Percentiles rank a stretch among this genome's conserved stretches.
phyloP scores from a whole-genome alignment of 805 yeast species.

The Candida palmyrensis region DNA sequence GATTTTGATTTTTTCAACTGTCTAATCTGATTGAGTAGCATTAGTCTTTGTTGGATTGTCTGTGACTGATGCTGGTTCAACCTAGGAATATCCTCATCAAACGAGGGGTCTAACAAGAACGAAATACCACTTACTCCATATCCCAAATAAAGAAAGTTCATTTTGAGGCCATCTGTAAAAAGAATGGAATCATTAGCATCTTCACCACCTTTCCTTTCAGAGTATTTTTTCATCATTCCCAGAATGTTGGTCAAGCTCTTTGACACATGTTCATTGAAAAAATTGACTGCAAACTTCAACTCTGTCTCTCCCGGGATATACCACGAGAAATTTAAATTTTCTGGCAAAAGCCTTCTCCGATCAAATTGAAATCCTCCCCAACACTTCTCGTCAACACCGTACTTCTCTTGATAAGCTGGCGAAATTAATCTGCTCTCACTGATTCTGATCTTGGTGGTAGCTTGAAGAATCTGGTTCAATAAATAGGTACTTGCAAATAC shows the following conservation, averaged over 20 bases:
- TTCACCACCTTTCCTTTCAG: neutral
- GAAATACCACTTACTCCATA: conserved; percentile 67
- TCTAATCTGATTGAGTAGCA: conserved; percentile 27
- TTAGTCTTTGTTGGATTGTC: conserved; percentile 30
- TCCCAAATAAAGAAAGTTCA: conserved; percentile 51
- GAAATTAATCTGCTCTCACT: conserved; percentile 51
- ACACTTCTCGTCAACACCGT: conserved; percentile 43
- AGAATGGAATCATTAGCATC: conserved; percentile 20
- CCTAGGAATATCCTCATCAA: conserved; percentile 41
- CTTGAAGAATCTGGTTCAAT: conserved; percentile 60
- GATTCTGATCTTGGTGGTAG: conserved; percentile 58
- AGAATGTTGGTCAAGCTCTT: conserved; percentile 41
- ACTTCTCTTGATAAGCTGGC: conserved; percentile 33
- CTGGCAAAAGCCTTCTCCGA: conserved; percentile 40
- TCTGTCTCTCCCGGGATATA: conserved; percentile 58
- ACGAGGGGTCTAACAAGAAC: conserved; percentile 68
- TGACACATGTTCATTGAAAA: conserved; percentile 47
- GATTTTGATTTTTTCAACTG: conserved; percentile 13
- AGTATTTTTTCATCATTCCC: conserved; percentile 21
- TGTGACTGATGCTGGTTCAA: conserved; percentile 24
- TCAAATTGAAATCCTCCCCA: conserved; percentile 78
- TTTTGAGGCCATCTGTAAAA: conserved; percentile 49
- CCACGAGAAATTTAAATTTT: conserved; percentile 64
- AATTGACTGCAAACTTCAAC: conserved; percentile 53
- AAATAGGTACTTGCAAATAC: conserved; percentile 57